Conservation (phyloP, 106 monocot species). For the Ottelia alismoides region DNA sequence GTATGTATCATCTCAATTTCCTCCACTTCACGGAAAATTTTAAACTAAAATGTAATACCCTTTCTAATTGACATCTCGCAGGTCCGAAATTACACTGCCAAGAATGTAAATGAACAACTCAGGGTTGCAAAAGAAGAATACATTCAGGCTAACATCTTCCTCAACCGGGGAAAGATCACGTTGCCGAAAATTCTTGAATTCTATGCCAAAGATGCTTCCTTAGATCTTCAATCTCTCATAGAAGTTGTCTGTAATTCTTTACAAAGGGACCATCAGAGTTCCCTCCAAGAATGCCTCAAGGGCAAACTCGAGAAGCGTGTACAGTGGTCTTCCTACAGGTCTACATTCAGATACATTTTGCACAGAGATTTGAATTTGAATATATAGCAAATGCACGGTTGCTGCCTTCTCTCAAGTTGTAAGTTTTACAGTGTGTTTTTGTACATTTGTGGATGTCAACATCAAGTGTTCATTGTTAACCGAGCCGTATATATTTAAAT, state of each 20-base stretch:
- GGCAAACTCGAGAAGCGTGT: constrained; percentile 30
- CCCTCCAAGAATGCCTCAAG: constrained; percentile 14
- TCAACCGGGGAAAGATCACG: constrained; percentile 34
- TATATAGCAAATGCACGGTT: no score
- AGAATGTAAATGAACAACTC: constrained; percentile 34
- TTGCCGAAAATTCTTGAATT: constrained; percentile 47
- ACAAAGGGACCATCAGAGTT: constrained; percentile 26
- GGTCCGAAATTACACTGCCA: constrained; percentile 54
- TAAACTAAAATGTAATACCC: no score
- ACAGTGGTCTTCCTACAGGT: constrained; percentile 59
- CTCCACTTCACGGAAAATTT: no score
- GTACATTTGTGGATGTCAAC: no score
- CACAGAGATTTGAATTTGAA: constrained; percentile 46
- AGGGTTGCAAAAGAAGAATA: constrained; percentile 53
- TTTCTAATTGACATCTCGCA: no score
- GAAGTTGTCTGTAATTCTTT: constrained; percentile 34
- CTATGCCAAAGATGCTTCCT: constrained; percentile 52
- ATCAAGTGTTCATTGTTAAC: no score
- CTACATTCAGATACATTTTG: constrained; percentile 66
- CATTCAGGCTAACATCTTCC: constrained; percentile 31
- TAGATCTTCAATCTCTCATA: constrained; percentile 37
- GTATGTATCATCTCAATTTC: no score
- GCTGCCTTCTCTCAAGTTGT: no score
- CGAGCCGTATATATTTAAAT: no score
- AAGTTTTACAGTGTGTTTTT: no score